Evolutionary conservation across 2,329 filamentous ascomycete species (phyloP).

Genomic region (Fusarium poae): DNA sequence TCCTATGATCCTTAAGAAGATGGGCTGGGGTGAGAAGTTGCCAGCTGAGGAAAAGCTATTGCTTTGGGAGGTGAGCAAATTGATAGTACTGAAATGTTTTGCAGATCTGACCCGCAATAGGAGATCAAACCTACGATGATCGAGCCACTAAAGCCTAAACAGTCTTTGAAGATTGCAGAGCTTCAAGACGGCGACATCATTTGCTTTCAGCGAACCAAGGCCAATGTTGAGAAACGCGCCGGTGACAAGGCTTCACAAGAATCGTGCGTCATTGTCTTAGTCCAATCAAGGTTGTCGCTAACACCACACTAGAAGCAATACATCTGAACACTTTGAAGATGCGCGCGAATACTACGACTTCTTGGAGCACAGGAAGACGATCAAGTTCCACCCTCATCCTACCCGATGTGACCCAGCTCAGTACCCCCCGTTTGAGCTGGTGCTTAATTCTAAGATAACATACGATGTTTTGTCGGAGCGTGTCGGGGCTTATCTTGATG

Average conservation of each 20-base stretch:
- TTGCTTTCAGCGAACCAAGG: conserved; percentile 82
- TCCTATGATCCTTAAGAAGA: conserved; percentile 80
- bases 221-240: conserved; percentile 48
- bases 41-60: conserved; percentile 70
- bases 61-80: conserved; percentile 78
- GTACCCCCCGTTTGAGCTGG: conserved; percentile 78
- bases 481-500: conserved; percentile 80
- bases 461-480: conserved; percentile 90
- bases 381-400: conserved; percentile 81
- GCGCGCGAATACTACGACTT: conserved; percentile 94
- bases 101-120: conserved; percentile 51
- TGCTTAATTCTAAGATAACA: conserved; percentile 86
- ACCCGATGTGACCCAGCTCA: conserved; percentile 66
- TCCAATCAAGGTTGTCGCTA: conserved; percentile 12
- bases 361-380: conserved; percentile 82
- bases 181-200: conserved; percentile 98
- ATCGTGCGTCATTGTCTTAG: conserved; percentile 45
- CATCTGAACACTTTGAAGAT: conserved; percentile 72
- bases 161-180: conserved; percentile 89
- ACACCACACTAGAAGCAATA: conserved; percentile 36
- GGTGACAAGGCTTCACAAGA: conserved; percentile 52
- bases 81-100: background rate
- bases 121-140: conserved; percentile 99
- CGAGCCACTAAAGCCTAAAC: conserved; percentile 90
- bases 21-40: conserved; percentile 86